Conservation (phyloP, 2,329 filamentous ascomycete genomes). For the Alternaria consortialis region DNA sequence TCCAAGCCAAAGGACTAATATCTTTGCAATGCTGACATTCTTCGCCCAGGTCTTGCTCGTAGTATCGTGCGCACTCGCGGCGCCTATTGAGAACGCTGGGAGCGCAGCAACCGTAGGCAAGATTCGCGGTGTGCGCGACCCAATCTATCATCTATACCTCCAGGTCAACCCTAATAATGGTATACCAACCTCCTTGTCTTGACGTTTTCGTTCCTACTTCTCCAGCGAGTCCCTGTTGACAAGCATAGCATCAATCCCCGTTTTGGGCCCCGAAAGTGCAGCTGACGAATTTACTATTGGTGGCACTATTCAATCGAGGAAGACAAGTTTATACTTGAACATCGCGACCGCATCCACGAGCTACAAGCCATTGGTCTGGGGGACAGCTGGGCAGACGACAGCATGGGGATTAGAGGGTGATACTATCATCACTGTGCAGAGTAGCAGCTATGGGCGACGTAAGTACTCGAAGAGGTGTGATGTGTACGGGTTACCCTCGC, state of each 20-base stretch:
- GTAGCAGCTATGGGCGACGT: conserved; percentile 57
- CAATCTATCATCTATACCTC: conserved; percentile 64
- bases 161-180: conserved; percentile 58
- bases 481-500: neutral
- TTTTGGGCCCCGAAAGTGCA: conserved; percentile 62
- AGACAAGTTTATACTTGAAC: conserved; percentile 60
- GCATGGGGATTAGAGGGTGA: conserved; percentile 62
- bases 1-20: neutral
- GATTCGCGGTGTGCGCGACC: conserved; percentile 60
- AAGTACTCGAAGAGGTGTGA: conserved; percentile 15
- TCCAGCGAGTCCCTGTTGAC: neutral
- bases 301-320: conserved; percentile 60
- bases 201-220: neutral
- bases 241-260: conserved; percentile 51
- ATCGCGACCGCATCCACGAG: conserved; percentile 57
- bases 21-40: conserved; percentile 14
- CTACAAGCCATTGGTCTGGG: conserved; percentile 63
- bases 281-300: conserved; percentile 62
- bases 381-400: conserved; percentile 53
- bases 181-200: conserved; percentile 18
- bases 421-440: conserved; percentile 59
- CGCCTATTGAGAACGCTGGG: conserved; percentile 19
- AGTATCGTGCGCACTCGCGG: conserved; percentile 11
- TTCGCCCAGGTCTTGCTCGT: conserved; percentile 18
- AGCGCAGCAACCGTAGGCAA: conserved; percentile 56